Base-by-base conservation (phyloP, 148 eudicot genomes). In the Camellia granthamiana region DNA sequence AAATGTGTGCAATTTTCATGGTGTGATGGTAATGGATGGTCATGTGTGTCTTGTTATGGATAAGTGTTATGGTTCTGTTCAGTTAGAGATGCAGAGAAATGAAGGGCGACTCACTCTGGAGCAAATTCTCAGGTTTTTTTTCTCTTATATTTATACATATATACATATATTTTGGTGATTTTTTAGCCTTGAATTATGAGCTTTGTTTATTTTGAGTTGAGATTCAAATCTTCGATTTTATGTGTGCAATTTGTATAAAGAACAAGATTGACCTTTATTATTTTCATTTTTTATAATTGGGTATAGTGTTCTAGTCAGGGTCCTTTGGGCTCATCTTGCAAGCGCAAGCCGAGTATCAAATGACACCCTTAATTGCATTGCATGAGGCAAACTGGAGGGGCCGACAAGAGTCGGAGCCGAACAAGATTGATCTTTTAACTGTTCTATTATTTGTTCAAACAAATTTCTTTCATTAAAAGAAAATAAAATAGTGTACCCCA, bases 1-100 rank as follows among this genome's bases (percentile, higher is more conserved):
- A 86, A 92, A 91, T 89, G 98, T 94, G n/a, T 92, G 97, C 71
- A 83, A 84, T n/a, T 91, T 94, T 80, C 94, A 94, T 84, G 98
- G 98, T 41, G 88, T 78, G 18, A 77, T 76, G 0, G 88, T 86
- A 78, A 46, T 85, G 77, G 92, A 90, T 77, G 86, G 81, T 58
- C 81, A 88, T 67, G 72, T 94, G 14, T 87, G 90, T 65, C 85
- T 94, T 76, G 91, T 94, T 0, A 88, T 89, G 89, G 94, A 94
- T 83, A 92, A 88, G 78, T 92, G 97, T 81, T 80, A 77, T 54
- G 94, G 94, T 49, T 91, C 98, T 3, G 90, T 94, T 21, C 88
- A 84, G 83, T 87, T 94, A 1, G 98, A 88, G 78, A 94, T 94
- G 97, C 86, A 81, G 87, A 83, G 85, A 0, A 92, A 92, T 72